Evolutionary conservation across 306 rosid genomes (phyloP), one percentile per base, ranked within the genome.

Genomic region (Castanea mollissima): DNA sequence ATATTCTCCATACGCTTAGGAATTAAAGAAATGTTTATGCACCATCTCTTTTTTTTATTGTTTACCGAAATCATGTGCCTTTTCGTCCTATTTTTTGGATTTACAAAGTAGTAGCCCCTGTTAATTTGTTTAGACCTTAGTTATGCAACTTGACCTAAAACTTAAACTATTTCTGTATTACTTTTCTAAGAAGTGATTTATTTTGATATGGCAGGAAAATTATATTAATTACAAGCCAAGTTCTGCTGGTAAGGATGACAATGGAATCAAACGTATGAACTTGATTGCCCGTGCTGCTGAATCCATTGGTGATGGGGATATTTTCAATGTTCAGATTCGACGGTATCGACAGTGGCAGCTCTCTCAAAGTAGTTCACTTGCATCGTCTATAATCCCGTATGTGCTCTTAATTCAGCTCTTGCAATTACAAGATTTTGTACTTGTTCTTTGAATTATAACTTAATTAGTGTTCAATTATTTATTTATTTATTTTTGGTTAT

Each of bases 271-370:
- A 82, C 98, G 96, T 25, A 91, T 95, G 99, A 82, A 84, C 81
- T 81, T 86, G 80, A 90, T 95, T 76, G 98, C 98, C 56, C 88
- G 91, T 77, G 96, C 99, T 19, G 94, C 99, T 55, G 99, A 93
- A 85, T 95, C 98, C 79, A 93, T 95, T 84, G 97, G 92, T 46
- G 88, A 89, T 85, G 99, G 94, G 58, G 99, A 95, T 85, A 88
- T 95, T 78, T 84, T 95, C 87, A 91, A 90, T 60, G 98, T 95
- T 60, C 98, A 95, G 81, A 95, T 95, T 85, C 90, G 97, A 83
- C 93, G 96, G 83, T 87, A 95, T 87, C 90, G 93, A 54, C 99
- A 95, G 80, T 95, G 98, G 99, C 98, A 95, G 83, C 99, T 95
- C 78, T 95, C 97, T 83, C 99, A 95, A 88, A 86, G 91, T 83